A percentile compares a stretch with the other conserved stretches of the same genome.
phyloP scores from a whole-genome alignment of 2,329 filamentous ascomycete genomes.

The Coniochaeta sp. region DNA sequence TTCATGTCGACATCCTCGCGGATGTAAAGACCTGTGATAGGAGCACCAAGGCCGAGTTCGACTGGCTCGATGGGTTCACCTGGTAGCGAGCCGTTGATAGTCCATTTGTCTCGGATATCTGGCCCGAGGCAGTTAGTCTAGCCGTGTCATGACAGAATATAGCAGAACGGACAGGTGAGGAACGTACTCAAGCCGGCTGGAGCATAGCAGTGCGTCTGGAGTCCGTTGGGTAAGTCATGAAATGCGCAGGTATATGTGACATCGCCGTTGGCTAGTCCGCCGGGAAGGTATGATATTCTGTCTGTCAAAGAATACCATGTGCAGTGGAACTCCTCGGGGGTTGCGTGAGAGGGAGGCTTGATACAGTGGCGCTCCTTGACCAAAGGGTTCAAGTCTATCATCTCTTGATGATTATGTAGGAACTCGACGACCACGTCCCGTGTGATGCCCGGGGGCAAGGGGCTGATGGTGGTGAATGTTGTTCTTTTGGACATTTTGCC shows the following conservation, averaged over 20 bases:
- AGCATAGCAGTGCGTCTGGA: constrained; percentile 79
- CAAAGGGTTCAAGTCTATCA: constrained; percentile 84
- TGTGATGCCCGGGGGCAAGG: constrained; percentile 61
- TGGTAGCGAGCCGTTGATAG: constrained; percentile 61
- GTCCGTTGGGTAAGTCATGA: constrained; percentile 61
- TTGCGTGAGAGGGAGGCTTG: constrained; percentile 57
- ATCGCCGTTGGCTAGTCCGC: constrained; percentile 55
- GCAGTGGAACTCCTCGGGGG: constrained; percentile 63
- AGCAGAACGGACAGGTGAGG: neutral
- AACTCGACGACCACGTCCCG: constrained; percentile 66
- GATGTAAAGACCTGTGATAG: constrained; percentile 65
- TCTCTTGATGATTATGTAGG: constrained; percentile 69
- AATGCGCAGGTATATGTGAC: constrained; percentile 77
- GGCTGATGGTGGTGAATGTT: constrained; percentile 71
- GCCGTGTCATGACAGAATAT: too few species aligned
- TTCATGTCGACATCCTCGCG: constrained; percentile 80
- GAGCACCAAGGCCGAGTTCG: constrained; percentile 60
- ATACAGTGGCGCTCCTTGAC: constrained; percentile 66
- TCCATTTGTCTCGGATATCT: constrained; percentile 66
- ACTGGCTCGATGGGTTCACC: constrained; percentile 59
- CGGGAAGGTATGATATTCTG: constrained; percentile 67
- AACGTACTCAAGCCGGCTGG: constrained; percentile 58
- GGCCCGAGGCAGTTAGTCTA: neutral
- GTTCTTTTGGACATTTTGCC: constrained; percentile 60
- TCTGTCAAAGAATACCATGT: constrained; percentile 77